Percentiles rank a stretch among this genome's conserved stretches.
Conservation (phyloP, 768 basidiomycete species). For the Mycena vitilis region DNA sequence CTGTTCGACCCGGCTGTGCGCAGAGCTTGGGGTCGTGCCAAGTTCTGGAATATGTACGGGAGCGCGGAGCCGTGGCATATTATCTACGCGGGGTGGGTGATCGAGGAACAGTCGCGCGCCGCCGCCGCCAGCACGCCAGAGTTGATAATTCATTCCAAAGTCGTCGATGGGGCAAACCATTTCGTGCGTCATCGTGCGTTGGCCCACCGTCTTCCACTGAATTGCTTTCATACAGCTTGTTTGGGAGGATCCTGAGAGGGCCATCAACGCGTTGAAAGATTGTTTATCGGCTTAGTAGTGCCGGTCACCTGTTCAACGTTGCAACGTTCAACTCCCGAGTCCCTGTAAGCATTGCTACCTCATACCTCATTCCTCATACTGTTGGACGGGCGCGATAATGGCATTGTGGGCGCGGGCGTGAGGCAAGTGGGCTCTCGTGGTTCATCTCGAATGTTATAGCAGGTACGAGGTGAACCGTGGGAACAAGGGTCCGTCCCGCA, state of each 20-base stretch:
- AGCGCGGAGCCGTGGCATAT: conserved; percentile 28
- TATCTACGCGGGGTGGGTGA: conserved; percentile 34
- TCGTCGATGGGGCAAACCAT: conserved; percentile 37
- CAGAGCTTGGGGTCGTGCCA: conserved; percentile 15
- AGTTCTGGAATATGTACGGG: conserved; percentile 32
- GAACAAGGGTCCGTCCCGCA: no score
- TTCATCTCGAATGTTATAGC: no score
- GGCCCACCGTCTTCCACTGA: neutral
- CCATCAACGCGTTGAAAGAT: conserved; percentile 28
- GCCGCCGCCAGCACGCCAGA: conserved; percentile 7
- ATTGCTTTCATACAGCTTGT: conserved; percentile 18
- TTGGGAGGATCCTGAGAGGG: conserved; percentile 36
- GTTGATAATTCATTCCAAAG: conserved; percentile 30
- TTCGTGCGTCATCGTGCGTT: conserved; percentile 35
- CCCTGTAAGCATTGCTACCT: no score
- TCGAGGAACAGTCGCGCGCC: conserved; percentile 35
- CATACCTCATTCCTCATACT: no score
- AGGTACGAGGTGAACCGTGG: no score
- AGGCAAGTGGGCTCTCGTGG: no score
- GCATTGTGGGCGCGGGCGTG: no score
- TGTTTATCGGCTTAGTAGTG: conserved; percentile 21
- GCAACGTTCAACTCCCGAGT: no score
- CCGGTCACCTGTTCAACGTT: no score
- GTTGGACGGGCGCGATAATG: no score
- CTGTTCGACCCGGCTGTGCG: conserved; percentile 32